Base-by-base conservation (phyloP, 108 stramenopile species). In the Nitzschia palea region DNA sequence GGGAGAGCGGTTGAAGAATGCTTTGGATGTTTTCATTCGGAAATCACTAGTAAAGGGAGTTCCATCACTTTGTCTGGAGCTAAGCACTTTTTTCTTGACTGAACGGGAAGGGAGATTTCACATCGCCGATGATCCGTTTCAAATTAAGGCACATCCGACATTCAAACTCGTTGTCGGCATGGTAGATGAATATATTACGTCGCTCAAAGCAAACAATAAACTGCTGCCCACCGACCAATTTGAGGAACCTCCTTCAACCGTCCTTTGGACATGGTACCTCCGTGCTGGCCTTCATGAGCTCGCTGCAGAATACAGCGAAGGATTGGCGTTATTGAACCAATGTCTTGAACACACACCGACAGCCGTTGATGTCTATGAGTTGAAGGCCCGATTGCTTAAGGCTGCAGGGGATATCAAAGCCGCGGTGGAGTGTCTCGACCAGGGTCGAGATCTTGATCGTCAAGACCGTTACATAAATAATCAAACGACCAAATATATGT, bases 391-490 rank as follows among this genome's bases (percentile, higher is more conserved):
- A 26, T 61, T 99, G 28, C 87, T 98, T 18, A 95, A 96, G 79
- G 68, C 79, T 23, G 76, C 80, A 28, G 98, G 98, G 2, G 86
- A 93, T 56, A 69, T 96, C 32, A 67, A 71, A 18, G 80, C 71
- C 4, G 98, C 98, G 29, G 97, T 96, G 0, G 93, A 90, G 56
- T 79, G 70, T 20, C 55, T 98, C 18, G 96, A 97, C 68, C 54
- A 75, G 28, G 97, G 95, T 1, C 79, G 97, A 12, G 86, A 89
- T 60, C 70, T 99, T 33, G 98, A 99, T 74, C 74, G 90, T 44
- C 91, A 95, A 50, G 98, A 99, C 85, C 90, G 97, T 20, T 98
- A 97, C 73, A 92, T 99, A 67, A 99, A 99, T 72, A 97, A 97
- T 79, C 95, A 96, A 73, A 87, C 96, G 14, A 96, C 97, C 1